phyloP scores from a whole-genome alignment of 2,329 filamentous ascomycete genomes.

The Beauveria caledonica region DNA sequence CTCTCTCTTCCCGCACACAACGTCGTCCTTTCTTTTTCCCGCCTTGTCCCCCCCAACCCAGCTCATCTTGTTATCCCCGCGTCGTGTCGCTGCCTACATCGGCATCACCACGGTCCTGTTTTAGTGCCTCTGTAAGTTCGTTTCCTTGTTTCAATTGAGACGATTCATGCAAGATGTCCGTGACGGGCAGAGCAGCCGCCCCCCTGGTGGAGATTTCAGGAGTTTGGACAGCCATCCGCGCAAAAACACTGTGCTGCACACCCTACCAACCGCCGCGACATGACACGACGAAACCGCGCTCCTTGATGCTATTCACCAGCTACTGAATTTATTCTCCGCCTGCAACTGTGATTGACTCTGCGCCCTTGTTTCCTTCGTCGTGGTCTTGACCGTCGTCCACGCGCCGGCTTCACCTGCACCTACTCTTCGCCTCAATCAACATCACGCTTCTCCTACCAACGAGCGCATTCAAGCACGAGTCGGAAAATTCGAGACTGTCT shows the following conservation, averaged over 20 bases:
- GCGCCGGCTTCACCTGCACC: neutral
- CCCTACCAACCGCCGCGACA: neutral
- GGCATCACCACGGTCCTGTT: neutral
- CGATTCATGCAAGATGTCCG: conserved; percentile 5
- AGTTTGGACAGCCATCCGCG: conserved; percentile 7
- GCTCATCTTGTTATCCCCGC: neutral
- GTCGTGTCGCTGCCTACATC: conserved; percentile 3
- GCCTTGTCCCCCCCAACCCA: neutral
- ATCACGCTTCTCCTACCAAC: neutral
- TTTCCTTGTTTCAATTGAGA: conserved; percentile 6
- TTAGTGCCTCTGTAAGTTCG: neutral
- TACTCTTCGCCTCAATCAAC: neutral
- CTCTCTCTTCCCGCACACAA: neutral
- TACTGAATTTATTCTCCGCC: neutral
- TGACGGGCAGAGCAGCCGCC: neutral
- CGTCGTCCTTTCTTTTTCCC: neutral
- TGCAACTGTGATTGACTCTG: neutral
- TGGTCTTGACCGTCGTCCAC: neutral
- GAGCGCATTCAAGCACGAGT: neutral
- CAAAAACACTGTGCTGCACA: neutral
- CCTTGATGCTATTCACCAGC: neutral
- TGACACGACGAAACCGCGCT: neutral
- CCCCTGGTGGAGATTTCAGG: conserved; percentile 11
- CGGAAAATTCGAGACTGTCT: neutral
- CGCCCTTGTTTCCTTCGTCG: neutral